These are phyloP conservation scores for Endothia cerciana DNA, from an alignment of 2,329 filamentous ascomycete genomes.

Conservation along the genomic window DNA sequence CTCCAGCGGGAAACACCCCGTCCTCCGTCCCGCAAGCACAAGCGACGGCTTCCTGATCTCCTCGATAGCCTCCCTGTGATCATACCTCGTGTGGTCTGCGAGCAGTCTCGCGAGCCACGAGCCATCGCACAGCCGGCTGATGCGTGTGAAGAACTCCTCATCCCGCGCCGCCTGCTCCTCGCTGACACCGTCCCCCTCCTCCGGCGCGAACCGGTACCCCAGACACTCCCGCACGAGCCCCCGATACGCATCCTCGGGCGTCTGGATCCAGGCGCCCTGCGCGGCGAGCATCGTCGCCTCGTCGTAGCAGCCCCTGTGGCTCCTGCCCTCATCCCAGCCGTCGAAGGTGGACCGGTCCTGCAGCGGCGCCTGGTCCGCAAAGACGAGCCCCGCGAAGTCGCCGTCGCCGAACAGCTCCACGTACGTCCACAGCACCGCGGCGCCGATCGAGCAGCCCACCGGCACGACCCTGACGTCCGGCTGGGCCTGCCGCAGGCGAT, in stretches of 20 bases:
- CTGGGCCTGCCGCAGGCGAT: slow-evolving; percentile 32
- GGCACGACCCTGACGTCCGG: slow-evolving; percentile 34
- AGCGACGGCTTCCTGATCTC: slow-evolving; percentile 39
- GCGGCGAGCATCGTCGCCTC: slow-evolving; percentile 42
- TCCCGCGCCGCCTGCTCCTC: slow-evolving; percentile 35
- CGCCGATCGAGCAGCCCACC: slow-evolving; percentile 47
- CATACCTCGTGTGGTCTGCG: slow-evolving; percentile 46
- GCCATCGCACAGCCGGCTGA: slow-evolving; percentile 42
- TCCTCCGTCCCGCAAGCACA: slow-evolving; percentile 42
- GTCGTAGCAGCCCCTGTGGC: slow-evolving; percentile 44
- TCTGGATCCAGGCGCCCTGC: slow-evolving; percentile 35
- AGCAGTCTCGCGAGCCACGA: slow-evolving; percentile 43
- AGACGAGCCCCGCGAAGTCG: slow-evolving; percentile 41
- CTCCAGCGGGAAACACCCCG: slow-evolving; percentile 44
- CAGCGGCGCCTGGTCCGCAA: slow-evolving; percentile 47
- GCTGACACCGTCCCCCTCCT: slow-evolving; percentile 33
- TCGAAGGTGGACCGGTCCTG: slow-evolving; percentile 42
- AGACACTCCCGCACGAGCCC: slow-evolving; percentile 42
- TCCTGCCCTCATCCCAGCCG: slow-evolving; percentile 38
- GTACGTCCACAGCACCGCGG: slow-evolving; percentile 46
- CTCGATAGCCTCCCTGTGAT: slow-evolving; percentile 46
- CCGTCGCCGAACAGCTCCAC: slow-evolving; percentile 42
- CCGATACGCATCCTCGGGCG: slow-evolving; percentile 34
- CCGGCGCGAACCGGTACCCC: slow-evolving; percentile 40
- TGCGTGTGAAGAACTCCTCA: slow-evolving; percentile 41